These are phyloP conservation scores for Lenwebbia sp. DNA, from an alignment of 345 rosid species.

Conservation along the genomic window DNA sequence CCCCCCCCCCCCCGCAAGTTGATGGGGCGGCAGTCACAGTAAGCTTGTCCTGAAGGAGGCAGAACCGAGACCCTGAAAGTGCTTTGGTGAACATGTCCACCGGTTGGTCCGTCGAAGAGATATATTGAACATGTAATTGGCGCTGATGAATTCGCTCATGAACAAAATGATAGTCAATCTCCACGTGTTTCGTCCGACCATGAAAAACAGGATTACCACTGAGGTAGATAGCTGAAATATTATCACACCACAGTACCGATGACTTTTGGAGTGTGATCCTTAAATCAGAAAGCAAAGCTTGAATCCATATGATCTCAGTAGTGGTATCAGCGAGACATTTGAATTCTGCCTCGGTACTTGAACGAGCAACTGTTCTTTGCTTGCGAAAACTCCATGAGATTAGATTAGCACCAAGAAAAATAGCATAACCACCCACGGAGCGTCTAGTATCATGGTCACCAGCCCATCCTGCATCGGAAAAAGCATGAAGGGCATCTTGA, in stretches of 20 bases:
- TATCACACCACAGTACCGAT: neutral
- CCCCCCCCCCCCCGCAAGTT: too few species aligned
- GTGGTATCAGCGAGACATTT: neutral
- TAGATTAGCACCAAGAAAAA: neutral
- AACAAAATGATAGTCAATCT: neutral
- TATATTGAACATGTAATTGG: too few species aligned
- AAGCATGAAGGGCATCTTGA: neutral
- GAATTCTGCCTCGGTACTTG: neutral
- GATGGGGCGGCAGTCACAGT: too few species aligned
- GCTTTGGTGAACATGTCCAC: too few species aligned
- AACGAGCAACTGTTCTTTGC: neutral
- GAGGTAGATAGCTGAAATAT: neutral
- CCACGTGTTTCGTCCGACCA: neutral
- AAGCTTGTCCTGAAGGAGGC: too few species aligned
- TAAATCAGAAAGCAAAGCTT: neutral
- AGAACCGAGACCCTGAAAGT: too few species aligned
- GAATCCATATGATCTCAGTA: neutral
- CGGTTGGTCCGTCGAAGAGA: too few species aligned
- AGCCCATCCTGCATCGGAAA: neutral
- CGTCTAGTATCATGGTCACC: neutral
- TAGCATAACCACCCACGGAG: neutral
- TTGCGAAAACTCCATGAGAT: neutral
- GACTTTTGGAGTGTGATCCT: neutral
- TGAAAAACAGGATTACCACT: neutral
- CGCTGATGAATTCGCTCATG: neutral